Evolutionary conservation across 108 stramenopile species (phyloP), one percentile per base, ranked within the genome.

Genomic region (Hondaea fermentalgiana): DNA sequence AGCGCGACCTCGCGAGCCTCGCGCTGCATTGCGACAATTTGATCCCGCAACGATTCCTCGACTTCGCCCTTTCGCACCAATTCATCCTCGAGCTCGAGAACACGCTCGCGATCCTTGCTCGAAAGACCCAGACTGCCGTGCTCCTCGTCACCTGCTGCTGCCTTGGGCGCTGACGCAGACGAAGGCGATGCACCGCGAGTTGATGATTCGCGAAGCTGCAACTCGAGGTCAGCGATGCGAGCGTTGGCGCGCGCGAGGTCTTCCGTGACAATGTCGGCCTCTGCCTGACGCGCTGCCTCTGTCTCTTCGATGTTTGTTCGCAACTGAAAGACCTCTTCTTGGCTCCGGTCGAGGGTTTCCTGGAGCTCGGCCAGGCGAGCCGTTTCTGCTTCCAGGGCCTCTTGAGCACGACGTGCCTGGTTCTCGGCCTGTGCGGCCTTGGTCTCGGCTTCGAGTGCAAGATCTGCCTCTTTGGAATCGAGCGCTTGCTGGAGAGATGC

Each of bases 1-100:
- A 6, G n/a, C 25, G 6, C 45, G 49, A 16, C 76, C 6, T 47
- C 64, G 21, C 42, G 35, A 8, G 17, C 17, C 10, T 12, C 6
- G 0, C 49, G 25, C 76, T 35, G 76, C 45, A 83, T 8, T 8
- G 23, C 6, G n/a, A 45, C 8, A 12, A 83, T 83, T 23, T 83
- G 19, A 23, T 21, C 51, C 49, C 76, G 76, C n/a, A 83, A 45
- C 0, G 16, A 19, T 23, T 83, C 76, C 28, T 83, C 76, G 16
- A 53, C 10, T 23, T 83, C 76, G n/a, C 51, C 16, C 76, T 83
- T 83, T 12, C 76, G 45, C 1, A 83, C 51, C 17, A 83, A 45
- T 45, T 83, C 76, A 23, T 83, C 76, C 23, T 83, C 76, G n/a
- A 83, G 76, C 76, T 83, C 76, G 25, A 83, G 76, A 6, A 83